Conservation (phyloP, 208 protist genomes). For the Strigomonas culicis region DNA sequence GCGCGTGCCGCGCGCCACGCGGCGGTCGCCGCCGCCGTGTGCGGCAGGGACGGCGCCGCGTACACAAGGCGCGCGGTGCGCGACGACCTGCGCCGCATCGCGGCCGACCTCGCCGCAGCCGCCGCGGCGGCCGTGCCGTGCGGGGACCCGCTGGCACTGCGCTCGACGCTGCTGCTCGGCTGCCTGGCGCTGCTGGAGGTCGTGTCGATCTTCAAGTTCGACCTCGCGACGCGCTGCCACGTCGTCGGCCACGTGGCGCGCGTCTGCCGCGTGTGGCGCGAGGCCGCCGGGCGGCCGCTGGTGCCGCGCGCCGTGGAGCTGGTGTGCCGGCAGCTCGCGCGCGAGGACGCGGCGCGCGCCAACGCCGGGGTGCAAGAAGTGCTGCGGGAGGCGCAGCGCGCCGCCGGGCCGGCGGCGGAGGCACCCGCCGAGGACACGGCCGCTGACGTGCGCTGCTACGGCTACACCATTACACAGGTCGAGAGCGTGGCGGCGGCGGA, state of each 20-base stretch:
- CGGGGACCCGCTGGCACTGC: neutral
- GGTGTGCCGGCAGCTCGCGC: conserved; percentile 17
- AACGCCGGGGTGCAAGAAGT: conserved; percentile 14
- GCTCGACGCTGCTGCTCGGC: conserved; percentile 13
- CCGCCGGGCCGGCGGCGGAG: neutral
- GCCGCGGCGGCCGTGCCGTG: too few species aligned
- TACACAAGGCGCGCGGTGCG: neutral
- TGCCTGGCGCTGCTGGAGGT: conserved; percentile 18
- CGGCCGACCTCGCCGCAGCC: conserved; percentile 4
- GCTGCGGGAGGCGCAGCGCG: conserved; percentile 7
- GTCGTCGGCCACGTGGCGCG: conserved; percentile 18
- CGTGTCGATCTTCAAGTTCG: neutral
- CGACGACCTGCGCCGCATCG: neutral
- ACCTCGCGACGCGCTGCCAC: conserved; percentile 6
- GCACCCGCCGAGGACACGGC: neutral
- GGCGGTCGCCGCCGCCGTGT: conserved; percentile 7
- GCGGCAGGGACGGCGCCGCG: neutral
- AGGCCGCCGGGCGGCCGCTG: neutral
- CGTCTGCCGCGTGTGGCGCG: conserved; percentile 6
- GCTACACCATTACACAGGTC: conserved; percentile 9
- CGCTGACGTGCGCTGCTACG: neutral
- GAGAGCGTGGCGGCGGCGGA: conserved; percentile 14
- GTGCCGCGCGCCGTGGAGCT: conserved; percentile 18
- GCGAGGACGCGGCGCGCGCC: conserved; percentile 8
- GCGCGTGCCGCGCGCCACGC: conserved; percentile 29